These are phyloP conservation scores for Hirschioporus abietinus DNA, from an alignment of 768 basidiomycete genomes.

Conservation along the genomic window DNA sequence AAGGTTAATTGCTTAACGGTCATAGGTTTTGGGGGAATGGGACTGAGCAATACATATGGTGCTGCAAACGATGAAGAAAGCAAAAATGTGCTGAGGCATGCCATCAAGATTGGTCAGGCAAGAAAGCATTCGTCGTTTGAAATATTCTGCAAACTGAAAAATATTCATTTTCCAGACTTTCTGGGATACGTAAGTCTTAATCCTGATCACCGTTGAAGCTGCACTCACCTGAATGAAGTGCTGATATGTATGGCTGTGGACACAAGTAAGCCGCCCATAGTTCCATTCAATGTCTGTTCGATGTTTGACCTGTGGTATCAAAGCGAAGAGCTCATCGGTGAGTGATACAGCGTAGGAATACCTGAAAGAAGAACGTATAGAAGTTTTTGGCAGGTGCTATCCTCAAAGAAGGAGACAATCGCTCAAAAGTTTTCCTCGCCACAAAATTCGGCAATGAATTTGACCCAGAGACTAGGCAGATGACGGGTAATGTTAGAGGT, in stretches of 20 bases:
- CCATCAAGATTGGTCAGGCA: conserved; percentile 9
- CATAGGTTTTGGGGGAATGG: conserved; percentile 11
- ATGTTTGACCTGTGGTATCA: background rate
- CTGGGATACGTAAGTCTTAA: conserved; percentile 9
- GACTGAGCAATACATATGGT: conserved; percentile 9
- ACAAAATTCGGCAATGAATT: conserved; percentile 11
- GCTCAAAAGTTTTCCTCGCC: conserved; percentile 11
- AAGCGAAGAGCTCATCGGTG: conserved; percentile 11
- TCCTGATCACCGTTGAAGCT: background rate
- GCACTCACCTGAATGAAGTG: background rate
- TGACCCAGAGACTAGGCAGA: conserved; percentile 5
- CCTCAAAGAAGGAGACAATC: conserved; percentile 9
- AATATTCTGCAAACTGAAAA: background rate
- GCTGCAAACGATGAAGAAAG: conserved; percentile 10
- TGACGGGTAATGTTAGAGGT: conserved; percentile 7
- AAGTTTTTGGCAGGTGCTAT: conserved; percentile 5
- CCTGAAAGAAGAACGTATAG: background rate
- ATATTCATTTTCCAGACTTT: background rate
- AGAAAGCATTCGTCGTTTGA: background rate
- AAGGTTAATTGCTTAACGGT: background rate
- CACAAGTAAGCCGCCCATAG: conserved; percentile 7
- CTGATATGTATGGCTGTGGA: conserved; percentile 10
- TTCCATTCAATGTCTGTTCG: background rate
- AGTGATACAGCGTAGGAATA: background rate
- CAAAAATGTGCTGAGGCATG: conserved; percentile 10